Base-by-base conservation (phyloP, 2,329 filamentous ascomycete species). In the Fusarium anthophilum region DNA sequence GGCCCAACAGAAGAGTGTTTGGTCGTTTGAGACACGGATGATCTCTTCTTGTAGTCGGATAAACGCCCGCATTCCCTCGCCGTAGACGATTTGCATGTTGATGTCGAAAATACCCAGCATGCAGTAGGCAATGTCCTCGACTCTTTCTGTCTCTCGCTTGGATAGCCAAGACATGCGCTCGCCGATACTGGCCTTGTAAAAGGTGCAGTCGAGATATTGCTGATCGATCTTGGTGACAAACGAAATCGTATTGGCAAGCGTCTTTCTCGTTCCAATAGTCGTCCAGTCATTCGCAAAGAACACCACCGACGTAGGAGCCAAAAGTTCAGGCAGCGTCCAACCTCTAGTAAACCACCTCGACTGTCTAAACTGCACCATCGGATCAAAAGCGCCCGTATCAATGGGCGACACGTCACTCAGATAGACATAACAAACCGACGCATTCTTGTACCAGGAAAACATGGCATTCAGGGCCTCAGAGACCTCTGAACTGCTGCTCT, bases 61-160 rank as follows among this genome's bases (percentile, higher is more conserved):
- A 2, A 71, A 71, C 0, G 69, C 69, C 8, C 67, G 12, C 50
- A 66, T 60, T 30, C 69, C 69, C 5, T 71, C 69, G 5, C 69
- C 69, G 4, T 71, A 71, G 2, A 71, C 39, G 4, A 71, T 66
- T 5, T 70, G 69, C 67, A 71, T 71, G 44, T 71, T 71, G 24
- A 71, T 70, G 1, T 71, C 67, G 10, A 71, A 71, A 14, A 71
- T 71, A 1, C 69, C 69, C 13, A 71, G 10, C 61, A 71, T 67
- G 2, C 67, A 71, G 14, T 71, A 71, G 3, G 69, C 69, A 2
- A 71, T 70, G 3, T 71, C 69, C 5, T 71, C 69, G 0, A 59
- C 57, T 17, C 69, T 24, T 5, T 59, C 56, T 0, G 69, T 71
- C n/a, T 71, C 69, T 56, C 69, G 22, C 3, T 55, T 60, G 7